A percentile compares a stretch with the other conserved stretches of the same genome.
phyloP scores from a whole-genome alignment of 305 asterid species.

The Nicotiana rustica region DNA sequence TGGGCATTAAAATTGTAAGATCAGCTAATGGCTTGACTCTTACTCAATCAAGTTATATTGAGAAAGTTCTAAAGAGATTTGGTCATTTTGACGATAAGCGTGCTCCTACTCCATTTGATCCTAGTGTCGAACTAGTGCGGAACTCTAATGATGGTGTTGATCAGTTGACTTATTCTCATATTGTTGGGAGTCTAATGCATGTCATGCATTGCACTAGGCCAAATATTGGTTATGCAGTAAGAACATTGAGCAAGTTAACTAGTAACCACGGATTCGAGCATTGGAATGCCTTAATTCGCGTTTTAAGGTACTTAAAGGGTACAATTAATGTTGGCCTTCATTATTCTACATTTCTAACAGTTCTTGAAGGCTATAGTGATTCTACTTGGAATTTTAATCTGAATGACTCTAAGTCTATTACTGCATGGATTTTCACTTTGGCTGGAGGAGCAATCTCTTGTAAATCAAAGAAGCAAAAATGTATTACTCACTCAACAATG shows the following conservation, averaged over 20 bases:
- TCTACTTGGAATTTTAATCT: slow-evolving; percentile 9
- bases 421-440: slow-evolving; percentile 13
- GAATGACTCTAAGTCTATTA: not conserved
- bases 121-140: not conserved
- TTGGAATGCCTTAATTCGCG: not conserved
- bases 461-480: not conserved
- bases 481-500: not conserved
- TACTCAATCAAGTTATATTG: not conserved
- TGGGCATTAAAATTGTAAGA: slow-evolving; percentile 5
- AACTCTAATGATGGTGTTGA: not conserved
- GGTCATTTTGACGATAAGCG: not conserved
- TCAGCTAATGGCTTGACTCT: not conserved
- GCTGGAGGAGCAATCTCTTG: not conserved
- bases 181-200: too few relatives aligned
- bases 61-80: not conserved
- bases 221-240: too few relatives aligned
- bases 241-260: not conserved
- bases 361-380: not conserved
- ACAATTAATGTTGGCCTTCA: not conserved
- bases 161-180: not conserved
- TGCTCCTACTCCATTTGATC: slow-evolving; percentile 20
- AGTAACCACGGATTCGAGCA: not conserved
- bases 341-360: too few relatives aligned
- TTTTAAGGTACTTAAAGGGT: not conserved
- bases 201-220: too few relatives aligned